phyloP scores from a whole-genome alignment of 2,329 filamentous ascomycete species.

The Xylariaceae sp. region DNA sequence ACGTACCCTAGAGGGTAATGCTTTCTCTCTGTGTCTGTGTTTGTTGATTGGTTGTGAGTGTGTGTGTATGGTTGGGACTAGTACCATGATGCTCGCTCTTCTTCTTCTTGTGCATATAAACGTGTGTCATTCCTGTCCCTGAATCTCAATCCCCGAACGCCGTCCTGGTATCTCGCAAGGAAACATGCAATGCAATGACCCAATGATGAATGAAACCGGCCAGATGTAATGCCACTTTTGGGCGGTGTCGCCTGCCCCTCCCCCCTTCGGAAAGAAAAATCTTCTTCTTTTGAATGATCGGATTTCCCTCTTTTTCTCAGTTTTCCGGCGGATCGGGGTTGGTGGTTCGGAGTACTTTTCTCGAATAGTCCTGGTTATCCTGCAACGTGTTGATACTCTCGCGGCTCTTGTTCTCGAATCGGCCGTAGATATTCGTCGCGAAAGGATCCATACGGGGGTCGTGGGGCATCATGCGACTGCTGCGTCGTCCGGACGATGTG shows the following conservation, averaged over 20 bases:
- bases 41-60: too few species aligned
- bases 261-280: background rate
- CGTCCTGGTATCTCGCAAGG: constrained; percentile 41
- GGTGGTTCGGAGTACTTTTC: constrained; percentile 56
- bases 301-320: constrained; percentile 13
- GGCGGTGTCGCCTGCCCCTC: constrained; percentile 16
- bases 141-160: constrained; percentile 33
- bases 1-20: background rate
- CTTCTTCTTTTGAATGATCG: background rate
- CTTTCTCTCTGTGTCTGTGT: too few species aligned
- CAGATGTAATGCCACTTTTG: constrained; percentile 33
- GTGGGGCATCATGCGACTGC: constrained; percentile 51
- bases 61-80: constrained; percentile 1
- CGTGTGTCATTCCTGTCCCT: constrained; percentile 17
- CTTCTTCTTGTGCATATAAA: constrained; percentile 18
- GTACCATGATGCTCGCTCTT: constrained; percentile 16
- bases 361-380: constrained; percentile 62
- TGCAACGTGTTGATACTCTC: constrained; percentile 60
- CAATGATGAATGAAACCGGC: constrained; percentile 24
- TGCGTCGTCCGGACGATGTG: constrained; percentile 43
- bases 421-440: constrained; percentile 50
- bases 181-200: constrained; percentile 36
- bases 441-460: constrained; percentile 61
- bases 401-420: constrained; percentile 51
- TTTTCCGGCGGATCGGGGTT: constrained; percentile 52